Evolutionary conservation across 257 asterid species (phyloP), one percentile per base, ranked within the genome.

Genomic region (Primulina eburnea): DNA sequence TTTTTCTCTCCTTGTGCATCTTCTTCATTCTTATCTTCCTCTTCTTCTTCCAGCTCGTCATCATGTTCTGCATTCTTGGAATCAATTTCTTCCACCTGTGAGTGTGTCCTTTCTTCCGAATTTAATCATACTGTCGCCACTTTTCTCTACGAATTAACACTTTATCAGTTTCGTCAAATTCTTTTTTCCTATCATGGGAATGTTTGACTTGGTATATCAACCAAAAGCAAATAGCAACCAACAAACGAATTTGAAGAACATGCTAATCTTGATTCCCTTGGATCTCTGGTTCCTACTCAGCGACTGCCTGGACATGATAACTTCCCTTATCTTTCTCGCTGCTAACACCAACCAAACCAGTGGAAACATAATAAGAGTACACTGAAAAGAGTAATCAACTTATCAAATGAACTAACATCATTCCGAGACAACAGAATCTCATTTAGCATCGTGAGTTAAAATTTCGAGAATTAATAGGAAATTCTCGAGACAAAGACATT

Each of bases 171-270:
- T 90, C 92, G 29, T 85, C 90, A 55, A 87, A 87, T 73, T 89
- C 90, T 64, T 82, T 86, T 81, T 83, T 88, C 82, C 85, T 86
- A 71, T 89, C 89, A 74, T 85, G 95, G 70, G 97, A 91, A 80
- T 76, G 99, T 67, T 90, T 91, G 79, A 91, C 85, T 84, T 94
- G 97, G 92, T 88, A 94, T 76, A 91, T 62, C 82, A 94, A 76
- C 99, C 99, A 94, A 81, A 91, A 85, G 85, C 95, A 91, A 71
- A 91, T 84, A 69, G 91, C 97, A 60, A 91, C 80, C 79, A 94
- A 82, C 86, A 91, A 80, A 80, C 95, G 86, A 67, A 86, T 69
- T 75, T 91, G 97, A 72, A 94, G 75, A 40, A 79, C 81, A 73
- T 89, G 87, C 77, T 89, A 53, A 75, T 74, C 83, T 70, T 91